Conservation (phyloP, 768 basidiomycete species). For the Mycena latifolia region DNA sequence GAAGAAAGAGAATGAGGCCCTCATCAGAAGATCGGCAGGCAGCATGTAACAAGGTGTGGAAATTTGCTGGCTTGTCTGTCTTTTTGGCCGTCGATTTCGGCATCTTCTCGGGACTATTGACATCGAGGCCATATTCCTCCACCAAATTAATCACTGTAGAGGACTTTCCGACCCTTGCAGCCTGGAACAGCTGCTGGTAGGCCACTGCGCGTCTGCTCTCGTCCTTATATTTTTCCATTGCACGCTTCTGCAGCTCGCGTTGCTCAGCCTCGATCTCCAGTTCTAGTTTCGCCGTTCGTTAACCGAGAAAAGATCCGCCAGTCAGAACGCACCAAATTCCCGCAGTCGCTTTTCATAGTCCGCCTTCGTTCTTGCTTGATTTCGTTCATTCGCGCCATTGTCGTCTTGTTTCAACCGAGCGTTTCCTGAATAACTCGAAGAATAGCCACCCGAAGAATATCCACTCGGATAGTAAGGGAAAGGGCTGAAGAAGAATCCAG, state of each 20-base stretch:
- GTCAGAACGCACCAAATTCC: constrained; percentile 45
- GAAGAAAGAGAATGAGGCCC: constrained; percentile 46
- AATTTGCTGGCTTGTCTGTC: constrained; percentile 28
- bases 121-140: constrained; percentile 47
- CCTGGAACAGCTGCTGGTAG: constrained; percentile 43
- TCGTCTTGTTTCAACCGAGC: constrained; percentile 30
- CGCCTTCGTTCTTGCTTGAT: constrained; percentile 44
- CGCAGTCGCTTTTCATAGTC: constrained; percentile 48
- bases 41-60: constrained; percentile 51
- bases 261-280: constrained; percentile 49
- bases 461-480: constrained; percentile 1
- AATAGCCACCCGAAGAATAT: constrained; percentile 33
- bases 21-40: constrained; percentile 49
- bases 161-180: constrained; percentile 42
- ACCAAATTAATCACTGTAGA: constrained; percentile 42
- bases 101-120: constrained; percentile 45
- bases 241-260: constrained; percentile 41
- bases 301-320: not conserved
- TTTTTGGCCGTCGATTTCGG: constrained; percentile 40
- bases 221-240: constrained; percentile 41
- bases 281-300: constrained; percentile 38
- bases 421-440: constrained; percentile 38
- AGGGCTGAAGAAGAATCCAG: constrained; percentile 3
- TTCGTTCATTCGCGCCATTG: constrained; percentile 31
- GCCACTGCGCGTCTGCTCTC: constrained; percentile 41